Conservation (phyloP, 2,329 filamentous ascomycete species). For the Beauveria pseudobassiana region DNA sequence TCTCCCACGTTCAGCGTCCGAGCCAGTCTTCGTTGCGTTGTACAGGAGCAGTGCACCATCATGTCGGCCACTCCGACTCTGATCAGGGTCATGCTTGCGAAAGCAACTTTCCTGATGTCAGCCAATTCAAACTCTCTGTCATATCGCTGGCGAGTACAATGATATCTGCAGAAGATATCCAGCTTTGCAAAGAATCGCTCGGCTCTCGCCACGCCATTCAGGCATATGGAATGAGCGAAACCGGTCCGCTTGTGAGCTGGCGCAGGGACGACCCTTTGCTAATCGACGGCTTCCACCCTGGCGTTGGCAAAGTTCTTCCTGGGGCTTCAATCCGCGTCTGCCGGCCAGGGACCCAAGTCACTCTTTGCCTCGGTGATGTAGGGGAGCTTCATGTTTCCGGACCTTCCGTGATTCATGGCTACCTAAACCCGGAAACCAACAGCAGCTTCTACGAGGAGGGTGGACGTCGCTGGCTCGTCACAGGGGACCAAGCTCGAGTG, state of each 20-base stretch:
- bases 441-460: slow-evolving; percentile 29
- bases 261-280: slow-evolving; percentile 22
- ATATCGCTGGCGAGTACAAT: slow-evolving; percentile 28
- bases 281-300: slow-evolving; percentile 27
- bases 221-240: slow-evolving; percentile 40
- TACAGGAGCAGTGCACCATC: slow-evolving; percentile 26
- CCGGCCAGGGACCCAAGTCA: slow-evolving; percentile 20
- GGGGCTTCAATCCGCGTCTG: slow-evolving; percentile 33
- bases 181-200: slow-evolving; percentile 23
- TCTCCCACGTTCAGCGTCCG: slow-evolving; percentile 26
- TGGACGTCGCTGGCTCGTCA: slow-evolving; percentile 28
- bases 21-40: slow-evolving; percentile 24
- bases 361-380: slow-evolving; percentile 23
- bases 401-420: slow-evolving; percentile 26
- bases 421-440: slow-evolving; percentile 21
- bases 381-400: slow-evolving; percentile 36
- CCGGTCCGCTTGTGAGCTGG: slow-evolving; percentile 35
- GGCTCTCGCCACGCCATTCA: slow-evolving; percentile 27
- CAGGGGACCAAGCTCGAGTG: slow-evolving; percentile 34
- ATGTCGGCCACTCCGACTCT: slow-evolving; percentile 34
- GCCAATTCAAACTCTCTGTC: slow-evolving; percentile 23
- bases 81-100: slow-evolving; percentile 26
- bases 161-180: slow-evolving; percentile 25
- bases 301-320: slow-evolving; percentile 34
- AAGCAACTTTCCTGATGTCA: slow-evolving; percentile 19